Base-by-base conservation (phyloP, 495 filamentous ascomycete species). In the Penicillium coprophilum region DNA sequence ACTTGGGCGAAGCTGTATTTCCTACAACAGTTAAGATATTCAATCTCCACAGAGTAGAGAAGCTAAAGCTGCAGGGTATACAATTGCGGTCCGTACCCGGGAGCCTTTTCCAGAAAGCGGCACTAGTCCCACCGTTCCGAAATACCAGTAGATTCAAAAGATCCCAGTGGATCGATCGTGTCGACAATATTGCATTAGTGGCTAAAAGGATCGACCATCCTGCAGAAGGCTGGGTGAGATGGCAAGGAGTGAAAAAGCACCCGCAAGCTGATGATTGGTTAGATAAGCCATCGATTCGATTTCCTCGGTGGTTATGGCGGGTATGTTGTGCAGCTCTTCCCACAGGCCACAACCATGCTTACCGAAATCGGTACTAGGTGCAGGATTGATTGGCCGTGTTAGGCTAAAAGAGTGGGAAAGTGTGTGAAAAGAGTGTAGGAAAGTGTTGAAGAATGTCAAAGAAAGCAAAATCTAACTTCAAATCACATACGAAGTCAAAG, bases 301-400 rank as follows among this genome's bases (percentile, higher is more conserved):
- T 50, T 23, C 38, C 43, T 56, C 51, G 56, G 51, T 56, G 46
- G 53, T 49, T 27, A 55, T 51, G 46, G 46, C 41, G 46, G 53
- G 47, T 61, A 68, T 66, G 65, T 68, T 68, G 56, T 66, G 65
- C 65, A 68, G 53, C 44, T 51, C 40, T 31, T 52, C 50, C 46
- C 56, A 62, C 47, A 32, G 57, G 32, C 60, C 60, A 60, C 31
- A 43, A 17, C 28, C 34, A 36, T 31, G 44, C 44, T 32, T 51
- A 51, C 64, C 58, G 34, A 52, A 59, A 17, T 41, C 31, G 46
- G 49, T 28, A 38, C 30, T 53, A 49, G 47, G 40, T 58, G 55
- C 61, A 66, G 54, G 57, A 10, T 41, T 28, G 13, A n/a, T 48
- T 56, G 32, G n/a, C 45, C 45, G 10, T 19, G 41, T 43, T 19